Conservation (phyloP, 352 stramenopile genomes). For the Phytophthora idaei region DNA sequence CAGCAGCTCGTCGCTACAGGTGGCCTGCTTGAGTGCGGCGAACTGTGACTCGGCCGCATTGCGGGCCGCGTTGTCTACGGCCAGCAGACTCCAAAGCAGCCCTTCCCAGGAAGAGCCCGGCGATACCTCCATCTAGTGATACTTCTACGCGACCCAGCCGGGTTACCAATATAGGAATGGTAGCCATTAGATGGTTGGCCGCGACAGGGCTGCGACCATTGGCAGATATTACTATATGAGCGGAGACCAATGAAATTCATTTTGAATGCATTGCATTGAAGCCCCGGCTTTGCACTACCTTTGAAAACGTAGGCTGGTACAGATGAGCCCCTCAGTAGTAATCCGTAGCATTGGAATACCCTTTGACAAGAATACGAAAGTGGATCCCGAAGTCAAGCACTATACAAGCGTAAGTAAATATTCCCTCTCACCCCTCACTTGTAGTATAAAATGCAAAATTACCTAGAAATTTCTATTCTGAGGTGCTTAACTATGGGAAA, state of each 20-base stretch:
- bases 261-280: not conserved
- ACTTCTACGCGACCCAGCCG: not conserved
- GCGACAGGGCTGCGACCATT: not conserved
- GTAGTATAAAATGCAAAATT: no score
- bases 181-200: conserved; percentile 13
- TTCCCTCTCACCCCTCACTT: no score
- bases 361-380: no score
- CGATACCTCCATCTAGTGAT: conserved; percentile 15
- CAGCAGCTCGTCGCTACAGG: conserved; percentile 59
- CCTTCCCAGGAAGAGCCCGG: conserved; percentile 47
- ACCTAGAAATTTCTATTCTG: no score
- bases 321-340: no score
- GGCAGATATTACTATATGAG: not conserved
- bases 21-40: conserved; percentile 59
- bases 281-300: no score
- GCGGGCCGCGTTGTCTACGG: conserved; percentile 72
- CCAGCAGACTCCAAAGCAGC: conserved; percentile 76
- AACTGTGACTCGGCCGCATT: conserved; percentile 73
- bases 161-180: conserved; percentile 7
- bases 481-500: no score
- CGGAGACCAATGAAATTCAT: not conserved
- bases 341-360: no score
- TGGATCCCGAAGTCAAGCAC: no score
- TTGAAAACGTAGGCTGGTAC: no score
- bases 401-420: no score